Base-by-base conservation (phyloP, 257 asterid genomes). In the Gentiana straminea region DNA sequence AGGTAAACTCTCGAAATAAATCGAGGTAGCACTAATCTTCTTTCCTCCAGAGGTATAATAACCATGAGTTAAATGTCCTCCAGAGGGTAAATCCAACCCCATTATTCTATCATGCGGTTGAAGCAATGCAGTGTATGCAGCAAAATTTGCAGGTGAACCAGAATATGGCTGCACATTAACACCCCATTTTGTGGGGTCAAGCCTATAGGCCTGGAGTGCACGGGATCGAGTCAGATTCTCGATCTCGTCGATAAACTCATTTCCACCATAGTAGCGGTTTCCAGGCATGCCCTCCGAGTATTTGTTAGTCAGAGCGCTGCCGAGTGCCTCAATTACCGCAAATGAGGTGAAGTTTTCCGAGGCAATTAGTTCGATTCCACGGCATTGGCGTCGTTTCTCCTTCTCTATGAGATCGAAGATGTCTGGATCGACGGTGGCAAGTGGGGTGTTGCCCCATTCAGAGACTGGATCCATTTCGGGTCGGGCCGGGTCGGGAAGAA, bases 251-350 rank as follows among this genome's bases (percentile, higher is more conserved):
- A 75, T 75, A 64, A 41, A 70, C 15, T 75, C 80, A 47, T 75
- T 75, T 8, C 77, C 80, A 0, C 80, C 80, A 51, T 75, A 75
- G 54, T 75, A 75, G n/a, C 80, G 72, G 63, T 73, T 73, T 0
- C 79, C 79, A 2, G 79, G 79, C 71, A 73, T 73, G 32, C 79
- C 79, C 59, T 73, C 79, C 8, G 79, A 73, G 64, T 73, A 73
- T 33, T 73, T 73, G 58, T 73, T 73, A 13, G 79, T 73, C 13
- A 73, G 56, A 9, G 79, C 44, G 37, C 69, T 61, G 32, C 79
- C 79, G n/a, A 73, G 69, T 13, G 79, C 79, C 60, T 73, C 75
- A 13, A 69, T 73, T 8, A 73, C 79, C 39, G 79, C 79, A 45
- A 73, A 73, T 55, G 79, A 73, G 5, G 79, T 73, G 79, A 73